Evolutionary conservation across 192 early-diverging fungal species (phyloP).

Genomic region (Coemansia erecta): DNA sequence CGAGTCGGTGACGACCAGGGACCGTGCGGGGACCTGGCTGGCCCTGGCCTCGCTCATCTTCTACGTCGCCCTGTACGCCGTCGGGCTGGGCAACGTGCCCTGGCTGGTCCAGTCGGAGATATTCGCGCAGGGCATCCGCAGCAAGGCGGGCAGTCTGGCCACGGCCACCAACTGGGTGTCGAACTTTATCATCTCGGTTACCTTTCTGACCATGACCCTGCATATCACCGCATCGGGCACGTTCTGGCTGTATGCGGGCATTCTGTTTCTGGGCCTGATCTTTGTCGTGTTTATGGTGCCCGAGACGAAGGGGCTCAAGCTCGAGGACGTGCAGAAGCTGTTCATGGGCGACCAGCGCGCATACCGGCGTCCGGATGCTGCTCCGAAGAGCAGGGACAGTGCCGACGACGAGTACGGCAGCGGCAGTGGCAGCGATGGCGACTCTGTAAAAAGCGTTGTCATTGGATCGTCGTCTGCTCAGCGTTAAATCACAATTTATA

Average conservation of each 20-base stretch:
- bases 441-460: not conserved
- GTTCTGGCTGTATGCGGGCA: conserved; percentile 54
- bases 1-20: conserved; percentile 23
- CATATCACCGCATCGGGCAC: conserved; percentile 52
- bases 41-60: conserved; percentile 51
- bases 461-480: not conserved
- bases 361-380: conserved; percentile 6
- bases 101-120: conserved; percentile 54
- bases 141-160: conserved; percentile 49
- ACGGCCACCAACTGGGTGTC: conserved; percentile 51
- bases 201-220: conserved; percentile 50
- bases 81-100: conserved; percentile 49
- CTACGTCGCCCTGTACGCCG: conserved; percentile 49
- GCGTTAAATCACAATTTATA: not conserved
- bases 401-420: not conserved
- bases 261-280: conserved; percentile 26
- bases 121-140: conserved; percentile 49
- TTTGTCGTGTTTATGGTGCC: conserved; percentile 45
- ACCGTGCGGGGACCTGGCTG: conserved; percentile 45
- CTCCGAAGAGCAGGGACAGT: not conserved
- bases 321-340: conserved; percentile 49
- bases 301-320: conserved; percentile 51
- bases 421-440: not conserved
- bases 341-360: conserved; percentile 21
- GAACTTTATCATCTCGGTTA: conserved; percentile 51